Base-by-base conservation (phyloP, 2,329 filamentous ascomycete species). In the Claviceps cyperi region DNA sequence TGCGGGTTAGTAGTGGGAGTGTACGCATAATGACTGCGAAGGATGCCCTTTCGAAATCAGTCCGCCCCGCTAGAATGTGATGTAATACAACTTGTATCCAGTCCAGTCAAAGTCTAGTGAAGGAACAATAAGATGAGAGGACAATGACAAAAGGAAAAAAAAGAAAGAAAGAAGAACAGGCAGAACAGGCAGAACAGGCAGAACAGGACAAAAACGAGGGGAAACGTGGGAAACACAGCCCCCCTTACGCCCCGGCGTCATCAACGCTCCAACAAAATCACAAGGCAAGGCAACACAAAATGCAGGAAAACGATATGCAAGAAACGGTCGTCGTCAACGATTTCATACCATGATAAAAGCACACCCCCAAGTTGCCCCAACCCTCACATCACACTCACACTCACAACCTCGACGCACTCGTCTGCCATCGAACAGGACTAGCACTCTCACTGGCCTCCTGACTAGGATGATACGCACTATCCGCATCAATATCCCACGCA, bases 401-500 rank as follows among this genome's bases (percentile, higher is more conserved):
- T n/a, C n/a, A 68, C 36, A 67, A 49, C 4, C 80, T 81, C 56
- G 88, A 64, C 57, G 87, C 68, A 63, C 81, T 86, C 83, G 87
- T 84, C 63, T 87, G 82, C 56, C 83, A 73, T 58, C 81, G 73
- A 56, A 86, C 69, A 5, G 84, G 83, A 59, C 82, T 86, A 13
- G 81, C 79, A 47, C 75, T 74, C 47, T 70, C 77, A 59, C 80
- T 84, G 48, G 79, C 82, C 53, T 87, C 84, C 64, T 89, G 84
- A 59, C 83, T 88, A 37, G 79, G 76, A 61, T 83, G 81, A 61
- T 74, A 82, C 38, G 76, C 80, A 45, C 78, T 81, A 58, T 95
- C 91, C 32, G 92, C 91, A 64, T 97, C 92, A 57, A 98, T 97
- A 62, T 98, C 92, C 81, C 92, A 97, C 28, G 28, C 4, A 32